phyloP scores from a whole-genome alignment of 192 early-diverging fungal genomes.

The Helicostylum pulchrum region DNA sequence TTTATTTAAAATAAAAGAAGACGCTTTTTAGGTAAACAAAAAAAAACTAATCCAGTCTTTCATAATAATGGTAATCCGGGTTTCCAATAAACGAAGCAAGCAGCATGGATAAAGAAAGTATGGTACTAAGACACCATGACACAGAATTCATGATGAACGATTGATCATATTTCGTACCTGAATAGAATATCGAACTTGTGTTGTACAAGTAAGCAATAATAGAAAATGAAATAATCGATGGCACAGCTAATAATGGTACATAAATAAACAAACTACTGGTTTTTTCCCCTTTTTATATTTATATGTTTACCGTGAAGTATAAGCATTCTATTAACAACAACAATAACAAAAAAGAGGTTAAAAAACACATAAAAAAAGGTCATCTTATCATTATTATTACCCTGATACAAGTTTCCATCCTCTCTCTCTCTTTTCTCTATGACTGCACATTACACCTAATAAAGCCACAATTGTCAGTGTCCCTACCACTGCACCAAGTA shows the following conservation, averaged over 20 bases:
- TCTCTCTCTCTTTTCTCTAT: constrained; percentile 24
- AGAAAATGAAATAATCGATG: constrained; percentile 17
- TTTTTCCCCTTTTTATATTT: neutral
- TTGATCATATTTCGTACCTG: constrained; percentile 19
- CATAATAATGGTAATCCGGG: constrained; percentile 20
- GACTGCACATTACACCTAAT: constrained; percentile 22
- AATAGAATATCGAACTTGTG: constrained; percentile 17
- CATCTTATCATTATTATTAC: constrained; percentile 15
- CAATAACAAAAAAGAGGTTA: constrained; percentile 1
- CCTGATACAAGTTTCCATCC: constrained; percentile 28
- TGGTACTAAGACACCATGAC: constrained; percentile 21
- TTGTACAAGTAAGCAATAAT: constrained; percentile 25
- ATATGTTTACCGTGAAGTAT: constrained; percentile 16
- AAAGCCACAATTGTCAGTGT: constrained; percentile 19
- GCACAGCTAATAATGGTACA: constrained; percentile 14
- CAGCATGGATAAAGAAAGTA: constrained; percentile 18
- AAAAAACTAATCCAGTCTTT: constrained; percentile 14
- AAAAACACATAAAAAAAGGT: neutral
- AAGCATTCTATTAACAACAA: constrained; percentile 11
- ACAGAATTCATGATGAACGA: constrained; percentile 23
- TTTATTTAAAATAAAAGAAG: no score
- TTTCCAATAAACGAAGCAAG: constrained; percentile 20
- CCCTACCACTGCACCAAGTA: constrained; percentile 24
- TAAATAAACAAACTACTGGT: constrained; percentile 6
- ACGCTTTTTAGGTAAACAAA: no score